A percentile compares a stretch with the other conserved stretches of the same genome.
These are phyloP conservation scores for Penicillium brasilianum DNA, from an alignment of 2,329 filamentous ascomycete genomes.

Conservation along the genomic window DNA sequence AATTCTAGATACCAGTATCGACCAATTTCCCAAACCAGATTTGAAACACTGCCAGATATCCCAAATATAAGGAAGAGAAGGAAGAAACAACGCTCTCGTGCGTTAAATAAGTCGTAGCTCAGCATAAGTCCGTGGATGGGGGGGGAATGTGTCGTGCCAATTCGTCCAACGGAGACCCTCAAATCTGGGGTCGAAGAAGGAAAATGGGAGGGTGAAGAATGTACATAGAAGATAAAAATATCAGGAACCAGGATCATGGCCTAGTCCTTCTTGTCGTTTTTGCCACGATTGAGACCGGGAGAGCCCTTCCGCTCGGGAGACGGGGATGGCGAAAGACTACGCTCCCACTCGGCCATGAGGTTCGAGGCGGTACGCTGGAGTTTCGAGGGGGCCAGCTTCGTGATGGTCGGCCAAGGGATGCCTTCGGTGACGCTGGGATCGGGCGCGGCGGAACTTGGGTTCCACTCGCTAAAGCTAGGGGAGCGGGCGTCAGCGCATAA, in stretches of 20 bases:
- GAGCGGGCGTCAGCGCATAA: conserved; percentile 36
- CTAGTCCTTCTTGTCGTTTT: conserved; percentile 41
- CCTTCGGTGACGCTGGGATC: conserved; percentile 45
- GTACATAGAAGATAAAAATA: conserved; percentile 24
- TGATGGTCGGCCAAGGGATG: conserved; percentile 71
- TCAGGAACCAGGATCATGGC: conserved; percentile 12
- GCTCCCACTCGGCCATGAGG: conserved; percentile 91
- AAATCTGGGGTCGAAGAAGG: conserved; percentile 24
- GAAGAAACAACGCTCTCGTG: conserved; percentile 37
- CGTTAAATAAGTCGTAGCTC: conserved; percentile 38
- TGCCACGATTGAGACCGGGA: conserved; percentile 24
- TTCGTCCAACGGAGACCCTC: conserved; percentile 26
- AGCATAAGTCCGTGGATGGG: conserved; percentile 38
- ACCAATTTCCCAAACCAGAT: background rate
- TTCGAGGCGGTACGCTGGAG: conserved; percentile 82
- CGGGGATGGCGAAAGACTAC: conserved; percentile 65
- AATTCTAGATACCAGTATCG: conserved; percentile 7
- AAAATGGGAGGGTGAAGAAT: conserved; percentile 26
- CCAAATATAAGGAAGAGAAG: conserved; percentile 17
- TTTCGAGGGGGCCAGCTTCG: conserved; percentile 73
- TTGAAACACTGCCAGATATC: background rate
- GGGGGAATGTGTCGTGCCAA: conserved; percentile 26
- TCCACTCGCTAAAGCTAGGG: conserved; percentile 48
- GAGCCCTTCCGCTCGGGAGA: conserved; percentile 29
- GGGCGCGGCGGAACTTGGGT: conserved; percentile 34